Base-by-base conservation (phyloP, 768 basidiomycete species). In the Agaricus subrufescens region DNA sequence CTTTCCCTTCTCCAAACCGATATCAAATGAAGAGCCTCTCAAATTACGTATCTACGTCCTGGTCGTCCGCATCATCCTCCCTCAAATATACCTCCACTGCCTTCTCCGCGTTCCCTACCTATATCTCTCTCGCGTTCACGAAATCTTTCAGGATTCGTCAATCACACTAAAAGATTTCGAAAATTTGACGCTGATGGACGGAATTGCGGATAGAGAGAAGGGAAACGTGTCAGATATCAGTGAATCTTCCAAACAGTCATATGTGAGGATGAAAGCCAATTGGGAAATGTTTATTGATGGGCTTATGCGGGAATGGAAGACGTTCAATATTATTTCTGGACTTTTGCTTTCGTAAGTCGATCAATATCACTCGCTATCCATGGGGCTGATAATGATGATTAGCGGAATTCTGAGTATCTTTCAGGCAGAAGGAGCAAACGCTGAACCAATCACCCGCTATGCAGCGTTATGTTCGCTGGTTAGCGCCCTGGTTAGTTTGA, bases 121-220 rank as follows among this genome's bases (percentile, higher is more conserved):
- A n/a, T 89, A 89, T 63, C 86, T 86, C 66, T 79, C 81, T 4
- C 76, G 87, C 1, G 86, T 88, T 6, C 76, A 82, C 3, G 73
- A 80, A 29, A 76, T 87, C 31, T 87, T 86, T 51, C 79, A 82
- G 58, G 83, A 85, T 47, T 84, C 85, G 2, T 77, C 86, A 37
- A 65, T 86, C 40, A 83, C 78, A 46, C 71, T 77, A 60, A 77
- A 79, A 9, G 84, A 88, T 54, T 72, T 88, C 34, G 70, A 76
- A 46, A 62, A 69, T 46, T 75, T 80, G 75, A 69, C 67, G 0
- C 68, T 77, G 52, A 65, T 64, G 38, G 62, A 58, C 47, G 62
- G 60, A 0, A 59, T 56, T 30, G 62, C 38, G 11, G 8, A 7
- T 51, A 7, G 31, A 25, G 48, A n/a, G 46, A 46, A 43, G 50